Conservation (phyloP, 176 grass and related monocot species). For the Typha latifolia region DNA sequence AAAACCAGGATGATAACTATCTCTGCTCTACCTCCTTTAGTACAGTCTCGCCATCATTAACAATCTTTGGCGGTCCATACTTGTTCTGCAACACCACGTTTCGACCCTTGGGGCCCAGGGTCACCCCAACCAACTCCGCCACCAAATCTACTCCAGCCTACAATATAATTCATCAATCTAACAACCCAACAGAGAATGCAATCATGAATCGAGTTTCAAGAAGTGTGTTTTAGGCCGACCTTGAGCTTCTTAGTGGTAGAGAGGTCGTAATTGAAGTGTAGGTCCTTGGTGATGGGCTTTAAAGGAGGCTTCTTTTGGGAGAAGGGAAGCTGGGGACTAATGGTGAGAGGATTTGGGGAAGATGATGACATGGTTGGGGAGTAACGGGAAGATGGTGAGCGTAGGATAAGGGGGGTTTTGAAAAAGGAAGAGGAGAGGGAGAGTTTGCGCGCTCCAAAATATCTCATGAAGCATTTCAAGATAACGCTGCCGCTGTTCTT, state of each 20-base stretch:
- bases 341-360: conserved; percentile 28
- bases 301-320: conserved; percentile 46
- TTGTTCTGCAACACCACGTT: conserved; percentile 89
- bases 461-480: background rate
- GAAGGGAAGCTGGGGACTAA: conserved; percentile 61
- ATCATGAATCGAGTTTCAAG: background rate
- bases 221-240: conserved; percentile 12
- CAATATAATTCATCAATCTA: background rate
- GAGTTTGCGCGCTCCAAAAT: no score
- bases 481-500: conserved; percentile 24
- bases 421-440: no score
- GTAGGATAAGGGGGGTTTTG: no score
- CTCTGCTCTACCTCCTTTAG: conserved; percentile 63
- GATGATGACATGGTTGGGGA: conserved; percentile 37
- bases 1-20: background rate
- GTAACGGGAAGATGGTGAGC: no score
- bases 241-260: conserved; percentile 81
- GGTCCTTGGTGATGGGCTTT: conserved; percentile 69
- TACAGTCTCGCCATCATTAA: conserved; percentile 89
- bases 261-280: conserved; percentile 91
- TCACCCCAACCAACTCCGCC: conserved; percentile 75
- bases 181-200: background rate
- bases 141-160: conserved; percentile 82
- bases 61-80: conserved; percentile 90
- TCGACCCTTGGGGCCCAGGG: conserved; percentile 82